A percentile compares a stretch with the other conserved stretches of the same genome.
These are phyloP conservation scores for Chiua virens DNA, from an alignment of 768 basidiomycete genomes.

Conservation along the genomic window DNA sequence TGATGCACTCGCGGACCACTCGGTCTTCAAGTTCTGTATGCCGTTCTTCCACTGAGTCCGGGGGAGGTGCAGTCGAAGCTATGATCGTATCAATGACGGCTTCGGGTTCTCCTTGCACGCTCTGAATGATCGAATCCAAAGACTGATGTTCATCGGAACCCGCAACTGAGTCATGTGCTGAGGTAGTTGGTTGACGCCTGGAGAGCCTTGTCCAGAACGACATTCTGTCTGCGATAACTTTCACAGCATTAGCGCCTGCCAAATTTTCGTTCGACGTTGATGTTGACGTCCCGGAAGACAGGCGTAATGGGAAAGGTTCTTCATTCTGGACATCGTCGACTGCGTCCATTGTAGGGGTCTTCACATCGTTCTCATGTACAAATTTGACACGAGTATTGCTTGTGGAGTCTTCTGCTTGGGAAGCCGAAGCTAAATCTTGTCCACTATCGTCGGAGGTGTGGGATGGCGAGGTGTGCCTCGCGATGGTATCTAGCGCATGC, in stretches of 20 bases:
- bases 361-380: constrained; percentile 45
- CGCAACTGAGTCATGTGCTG: constrained; percentile 10
- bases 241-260: constrained; percentile 54
- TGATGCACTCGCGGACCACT: constrained; percentile 75
- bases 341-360: constrained; percentile 34
- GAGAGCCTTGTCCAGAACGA: constrained; percentile 76
- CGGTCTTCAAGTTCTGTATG: constrained; percentile 80
- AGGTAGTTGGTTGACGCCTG: constrained; percentile 37
- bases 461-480: constrained; percentile 52
- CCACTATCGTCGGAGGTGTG: constrained; percentile 34
- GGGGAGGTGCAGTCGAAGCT: constrained; percentile 60
- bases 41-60: constrained; percentile 61
- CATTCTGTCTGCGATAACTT: constrained; percentile 60
- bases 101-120: constrained; percentile 46
- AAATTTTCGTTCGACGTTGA: constrained; percentile 47
- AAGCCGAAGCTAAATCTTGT: constrained; percentile 18
- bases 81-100: constrained; percentile 60
- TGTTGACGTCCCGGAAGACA: constrained; percentile 53
- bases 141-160: constrained; percentile 22
- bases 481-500: constrained; percentile 50
- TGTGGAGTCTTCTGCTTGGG: constrained; percentile 7
- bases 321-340: not conserved
- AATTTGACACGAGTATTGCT: constrained; percentile 52
- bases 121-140: constrained; percentile 43
- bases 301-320: constrained; percentile 17